A percentile compares a stretch with the other conserved stretches of the same genome.
phyloP scores from a whole-genome alignment of 768 basidiomycete genomes.

The Termitomyces sp. region DNA sequence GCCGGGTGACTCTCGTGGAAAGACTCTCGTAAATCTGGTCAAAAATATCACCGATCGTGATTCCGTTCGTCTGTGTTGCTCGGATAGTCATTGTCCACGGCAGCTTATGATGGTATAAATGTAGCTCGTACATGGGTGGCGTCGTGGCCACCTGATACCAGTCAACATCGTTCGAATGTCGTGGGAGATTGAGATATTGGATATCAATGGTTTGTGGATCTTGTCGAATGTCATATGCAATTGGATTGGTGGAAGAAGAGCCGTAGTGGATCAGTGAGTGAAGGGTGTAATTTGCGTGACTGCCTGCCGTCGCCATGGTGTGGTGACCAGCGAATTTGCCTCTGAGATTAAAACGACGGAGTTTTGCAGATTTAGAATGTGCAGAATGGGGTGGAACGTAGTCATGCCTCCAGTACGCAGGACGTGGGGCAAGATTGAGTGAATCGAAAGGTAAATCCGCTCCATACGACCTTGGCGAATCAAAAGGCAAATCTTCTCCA shows the following conservation, averaged over 20 bases:
- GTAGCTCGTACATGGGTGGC: conserved; percentile 39
- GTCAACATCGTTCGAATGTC: conserved; percentile 14
- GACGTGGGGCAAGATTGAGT: conserved; percentile 10
- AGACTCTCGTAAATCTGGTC: conserved; percentile 33
- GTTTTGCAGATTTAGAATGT: neutral
- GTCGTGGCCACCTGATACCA: conserved; percentile 33
- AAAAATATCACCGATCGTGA: conserved; percentile 46
- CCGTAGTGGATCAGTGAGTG: conserved; percentile 8
- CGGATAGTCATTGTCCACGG: conserved; percentile 50
- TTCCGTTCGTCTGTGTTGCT: conserved; percentile 32
- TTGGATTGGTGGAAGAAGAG: conserved; percentile 4
- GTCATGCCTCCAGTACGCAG: conserved; percentile 12
- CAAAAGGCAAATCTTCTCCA: conserved; percentile 1
- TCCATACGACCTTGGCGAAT: neutral
- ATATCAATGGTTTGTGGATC: conserved; percentile 8
- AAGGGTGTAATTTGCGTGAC: conserved; percentile 2
- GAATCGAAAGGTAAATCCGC: conserved; percentile 4
- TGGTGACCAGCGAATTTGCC: neutral
- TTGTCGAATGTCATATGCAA: conserved; percentile 13
- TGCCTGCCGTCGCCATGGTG: neutral
- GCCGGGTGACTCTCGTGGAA: conserved; percentile 27
- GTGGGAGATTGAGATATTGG: conserved; percentile 10
- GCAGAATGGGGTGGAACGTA: conserved; percentile 4
- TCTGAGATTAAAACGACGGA: neutral
- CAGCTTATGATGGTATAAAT: conserved; percentile 40